Percentiles rank a stretch among this genome's conserved stretches.
phyloP scores from a whole-genome alignment of 1,139 yeast genomes.

The Lodderomyces orthopsilosis region DNA sequence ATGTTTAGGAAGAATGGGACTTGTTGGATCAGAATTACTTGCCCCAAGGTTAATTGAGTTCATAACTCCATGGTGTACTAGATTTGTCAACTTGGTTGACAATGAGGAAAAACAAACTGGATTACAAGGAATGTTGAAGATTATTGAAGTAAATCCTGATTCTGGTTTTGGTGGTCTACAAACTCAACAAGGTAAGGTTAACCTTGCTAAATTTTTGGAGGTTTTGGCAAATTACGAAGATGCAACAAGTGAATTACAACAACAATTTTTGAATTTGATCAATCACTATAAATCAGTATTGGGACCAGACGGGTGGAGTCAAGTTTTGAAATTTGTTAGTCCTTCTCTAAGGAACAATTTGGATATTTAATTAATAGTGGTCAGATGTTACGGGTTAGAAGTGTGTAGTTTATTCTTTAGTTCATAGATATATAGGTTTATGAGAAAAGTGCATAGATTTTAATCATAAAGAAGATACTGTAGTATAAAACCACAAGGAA shows the following conservation, averaged over 20 bases:
- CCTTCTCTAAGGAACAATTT: slow-evolving; percentile 15
- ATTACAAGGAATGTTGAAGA: slow-evolving; percentile 70
- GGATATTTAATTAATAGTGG: not conserved
- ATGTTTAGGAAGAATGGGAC: slow-evolving; percentile 86
- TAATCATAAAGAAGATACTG: no score
- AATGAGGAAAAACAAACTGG: slow-evolving; percentile 82
- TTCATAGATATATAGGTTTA: no score
- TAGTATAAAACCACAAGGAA: no score
- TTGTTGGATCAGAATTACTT: slow-evolving; percentile 50
- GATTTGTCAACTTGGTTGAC: slow-evolving; percentile 62
- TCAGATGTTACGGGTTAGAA: no score
- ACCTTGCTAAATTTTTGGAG: slow-evolving; percentile 56
- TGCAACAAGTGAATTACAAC: slow-evolving; percentile 47
- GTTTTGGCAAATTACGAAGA: slow-evolving; percentile 61
- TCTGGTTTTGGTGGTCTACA: slow-evolving; percentile 52
- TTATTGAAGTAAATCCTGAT: slow-evolving; percentile 64
- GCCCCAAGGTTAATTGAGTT: slow-evolving; percentile 58
- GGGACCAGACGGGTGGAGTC: slow-evolving; percentile 42
- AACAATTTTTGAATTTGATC: slow-evolving; percentile 44
- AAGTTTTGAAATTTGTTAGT: slow-evolving; percentile 33
- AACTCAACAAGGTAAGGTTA: slow-evolving; percentile 44
- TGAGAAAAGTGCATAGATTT: no score
- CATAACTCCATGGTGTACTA: slow-evolving; percentile 63
- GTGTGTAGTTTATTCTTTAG: no score
- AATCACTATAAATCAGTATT: slow-evolving; percentile 47